Evolutionary conservation across 352 stramenopile genomes (phyloP).

Genomic region (Globisporangium acanthophoron): DNA sequence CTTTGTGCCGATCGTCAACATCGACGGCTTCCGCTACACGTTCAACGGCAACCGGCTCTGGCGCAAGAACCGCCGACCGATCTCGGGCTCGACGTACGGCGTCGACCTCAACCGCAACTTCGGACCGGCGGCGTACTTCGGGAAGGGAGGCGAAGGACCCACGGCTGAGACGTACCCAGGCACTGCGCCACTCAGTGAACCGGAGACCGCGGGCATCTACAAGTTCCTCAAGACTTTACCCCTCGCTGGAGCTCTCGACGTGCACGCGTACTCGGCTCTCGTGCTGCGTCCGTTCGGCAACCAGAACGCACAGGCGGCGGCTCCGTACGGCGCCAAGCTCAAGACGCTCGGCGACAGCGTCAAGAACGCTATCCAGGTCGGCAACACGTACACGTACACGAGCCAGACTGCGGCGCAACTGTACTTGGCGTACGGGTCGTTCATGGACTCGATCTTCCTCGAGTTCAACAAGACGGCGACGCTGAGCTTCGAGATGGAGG

Average conservation of each 20-base stretch:
- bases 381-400: conserved; percentile 15
- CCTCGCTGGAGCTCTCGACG: conserved; percentile 18
- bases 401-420: conserved; percentile 17
- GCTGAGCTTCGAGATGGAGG: conserved; percentile 23
- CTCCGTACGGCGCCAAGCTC: conserved; percentile 15
- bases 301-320: conserved; percentile 6
- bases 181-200: conserved; percentile 15
- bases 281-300: conserved; percentile 20
- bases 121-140: conserved; percentile 11
- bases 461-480: conserved; percentile 15
- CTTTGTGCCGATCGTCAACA: conserved; percentile 30
- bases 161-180: conserved; percentile 20
- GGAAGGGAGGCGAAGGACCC: conserved; percentile 7
- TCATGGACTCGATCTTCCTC: conserved; percentile 23
- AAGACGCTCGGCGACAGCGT: conserved; percentile 13
- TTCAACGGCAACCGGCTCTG: conserved; percentile 19
- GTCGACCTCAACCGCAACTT: conserved; percentile 34
- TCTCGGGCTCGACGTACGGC: conserved; percentile 13
- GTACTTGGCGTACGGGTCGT: conserved; percentile 19
- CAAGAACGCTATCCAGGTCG: conserved; percentile 12
- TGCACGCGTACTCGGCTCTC: conserved; percentile 20
- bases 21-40: conserved; percentile 28
- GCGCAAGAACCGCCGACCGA: conserved; percentile 25
- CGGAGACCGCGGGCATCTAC: conserved; percentile 18
- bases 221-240: conserved; percentile 14